Conservation (phyloP, 768 basidiomycete genomes). For the Russula sp. region DNA sequence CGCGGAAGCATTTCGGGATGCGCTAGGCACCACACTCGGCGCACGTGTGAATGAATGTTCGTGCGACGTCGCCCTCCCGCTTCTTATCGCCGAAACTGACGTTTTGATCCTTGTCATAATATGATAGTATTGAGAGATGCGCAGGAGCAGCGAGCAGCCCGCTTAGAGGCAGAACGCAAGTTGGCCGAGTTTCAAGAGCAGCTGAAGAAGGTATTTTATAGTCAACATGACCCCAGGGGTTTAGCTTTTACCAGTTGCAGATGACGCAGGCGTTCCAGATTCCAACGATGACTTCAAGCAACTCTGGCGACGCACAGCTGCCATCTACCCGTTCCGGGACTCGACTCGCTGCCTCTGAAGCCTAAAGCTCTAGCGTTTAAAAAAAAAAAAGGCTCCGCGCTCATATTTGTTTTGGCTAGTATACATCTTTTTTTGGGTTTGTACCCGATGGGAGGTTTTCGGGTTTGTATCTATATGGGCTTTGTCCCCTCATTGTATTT, state of each 20-base stretch:
- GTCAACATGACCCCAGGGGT: conserved; percentile 19
- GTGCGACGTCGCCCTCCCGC: background rate
- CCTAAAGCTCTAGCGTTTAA: background rate
- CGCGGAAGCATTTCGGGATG: conserved; percentile 27
- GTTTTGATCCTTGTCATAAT: background rate
- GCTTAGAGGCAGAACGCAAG: conserved; percentile 42
- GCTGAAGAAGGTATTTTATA: conserved; percentile 51
- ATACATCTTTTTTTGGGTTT: background rate
- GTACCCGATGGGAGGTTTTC: conserved; percentile 5
- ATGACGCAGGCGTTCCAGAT: conserved; percentile 32
- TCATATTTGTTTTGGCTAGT: background rate
- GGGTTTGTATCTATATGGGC: conserved; percentile 26
- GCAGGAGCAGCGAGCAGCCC: conserved; percentile 42
- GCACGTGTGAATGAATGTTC: conserved; percentile 26
- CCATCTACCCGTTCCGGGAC: conserved; percentile 28
- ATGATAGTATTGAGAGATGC: conserved; percentile 27
- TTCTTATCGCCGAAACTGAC: conserved; percentile 6
- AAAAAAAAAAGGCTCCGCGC: background rate
- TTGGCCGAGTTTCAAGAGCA: conserved; percentile 55
- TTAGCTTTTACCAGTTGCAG: conserved; percentile 11
- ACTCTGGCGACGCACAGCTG: conserved; percentile 19
- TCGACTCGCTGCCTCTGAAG: conserved; percentile 27
- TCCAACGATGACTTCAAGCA: conserved; percentile 10
- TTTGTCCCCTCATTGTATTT: conserved; percentile 17
- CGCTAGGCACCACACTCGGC: conserved; percentile 23